phyloP scores from a whole-genome alignment of 345 rosid species.

The Salix suchowensis region DNA sequence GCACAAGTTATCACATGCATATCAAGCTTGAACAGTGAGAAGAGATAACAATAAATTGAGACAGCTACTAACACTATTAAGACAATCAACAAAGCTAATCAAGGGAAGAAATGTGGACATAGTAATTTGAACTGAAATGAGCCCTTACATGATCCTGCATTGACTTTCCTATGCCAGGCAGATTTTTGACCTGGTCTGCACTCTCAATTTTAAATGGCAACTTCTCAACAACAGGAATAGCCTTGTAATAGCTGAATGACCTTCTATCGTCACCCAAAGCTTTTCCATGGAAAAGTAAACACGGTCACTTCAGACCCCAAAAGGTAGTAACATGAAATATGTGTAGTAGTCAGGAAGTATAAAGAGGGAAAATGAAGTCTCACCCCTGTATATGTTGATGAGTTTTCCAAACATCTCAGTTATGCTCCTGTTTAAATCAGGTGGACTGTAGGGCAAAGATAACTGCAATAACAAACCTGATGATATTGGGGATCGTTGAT shows the following conservation, averaged over 20 bases:
- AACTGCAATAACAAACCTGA: conserved; percentile 28
- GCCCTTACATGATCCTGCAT: conserved; percentile 89
- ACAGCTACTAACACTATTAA: background rate
- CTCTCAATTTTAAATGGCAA: conserved; percentile 79
- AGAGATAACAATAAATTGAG: background rate
- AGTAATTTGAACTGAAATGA: background rate
- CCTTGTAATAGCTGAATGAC: conserved; percentile 93
- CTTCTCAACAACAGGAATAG: conserved; percentile 80
- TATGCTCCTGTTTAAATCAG: conserved; percentile 74
- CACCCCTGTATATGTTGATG: conserved; percentile 80
- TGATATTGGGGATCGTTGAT: background rate
- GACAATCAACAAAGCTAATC: background rate
- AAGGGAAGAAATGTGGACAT: background rate
- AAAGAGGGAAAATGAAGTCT: conserved; percentile 5
- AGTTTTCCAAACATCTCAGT: conserved; percentile 89
- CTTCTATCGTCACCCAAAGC: conserved; percentile 95
- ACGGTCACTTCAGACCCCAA: conserved; percentile 6
- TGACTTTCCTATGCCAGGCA: conserved; percentile 92
- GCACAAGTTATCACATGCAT: background rate
- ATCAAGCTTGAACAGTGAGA: background rate
- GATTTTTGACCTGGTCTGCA: conserved; percentile 68
- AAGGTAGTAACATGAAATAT: background rate
- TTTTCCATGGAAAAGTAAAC: conserved; percentile 25
- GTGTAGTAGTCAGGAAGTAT: background rate
- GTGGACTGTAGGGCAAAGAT: conserved; percentile 58